Base-by-base conservation (phyloP, 306 rosid species). In the Geum urbanum region DNA sequence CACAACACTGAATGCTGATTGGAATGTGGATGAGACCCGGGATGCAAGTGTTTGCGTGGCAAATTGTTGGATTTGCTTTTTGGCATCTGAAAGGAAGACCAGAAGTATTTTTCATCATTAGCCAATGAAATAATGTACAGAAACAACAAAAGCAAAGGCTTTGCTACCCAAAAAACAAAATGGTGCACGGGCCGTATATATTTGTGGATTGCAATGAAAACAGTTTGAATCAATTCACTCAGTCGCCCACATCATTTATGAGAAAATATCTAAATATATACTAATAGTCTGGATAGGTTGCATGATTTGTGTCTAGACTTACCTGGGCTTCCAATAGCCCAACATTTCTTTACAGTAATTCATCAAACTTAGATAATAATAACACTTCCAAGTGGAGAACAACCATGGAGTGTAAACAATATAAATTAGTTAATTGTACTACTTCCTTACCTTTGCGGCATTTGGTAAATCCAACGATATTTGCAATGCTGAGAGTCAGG, bases 391-490 rank as follows among this genome's bases (percentile, higher is more conserved):
- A 41, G 40, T 16, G 16, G 39, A 35, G 16, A 27, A 57, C 4
- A 40, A 13, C 62, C 57, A 64, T 48, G 13, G 18, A 12, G 39
- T 32, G 55, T 45, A 14, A 50, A 35, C 9, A 19, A 24, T 48
- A 54, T 59, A 68, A 4, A 67, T 46, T 74, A 44, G 18, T 74
- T 22, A 68, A 74, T 54, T 60, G 51, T 63, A 81, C 37, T 51
- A 66, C 32, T 66, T 67, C 52, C 77, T 1, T 44, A 94, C 99
- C 99, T 89, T 94, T 94, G 24, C 91, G 91, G 84, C 99, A 91
- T 86, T 89, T 91, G 72, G 99, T 94, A 70, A 91, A 94, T 63
- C 99, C 99, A 81, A 94, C 83, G 18, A 94, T 94, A 76, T 94
- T 94, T 63, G 99, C 99, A 67, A 94, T 55, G 81, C 95, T 87